phyloP scores from a whole-genome alignment of 2,329 filamentous ascomycete genomes.

The Fusarium transvaalense region DNA sequence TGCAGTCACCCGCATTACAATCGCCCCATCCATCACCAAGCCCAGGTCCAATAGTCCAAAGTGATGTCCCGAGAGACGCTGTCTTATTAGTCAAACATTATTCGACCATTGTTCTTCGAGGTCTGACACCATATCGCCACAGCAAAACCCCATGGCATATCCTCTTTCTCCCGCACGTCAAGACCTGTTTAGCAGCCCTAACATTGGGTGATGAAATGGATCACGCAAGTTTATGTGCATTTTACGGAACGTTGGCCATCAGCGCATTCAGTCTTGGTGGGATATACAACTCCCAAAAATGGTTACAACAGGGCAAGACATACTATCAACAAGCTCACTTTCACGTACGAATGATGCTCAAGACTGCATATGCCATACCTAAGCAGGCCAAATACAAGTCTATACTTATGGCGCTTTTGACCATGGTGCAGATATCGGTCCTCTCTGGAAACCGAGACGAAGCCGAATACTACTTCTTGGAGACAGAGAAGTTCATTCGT shows the following conservation, averaged over 20 bases:
- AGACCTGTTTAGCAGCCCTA: slow-evolving; percentile 27
- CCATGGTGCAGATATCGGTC: slow-evolving; percentile 30
- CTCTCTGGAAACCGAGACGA: slow-evolving; percentile 25
- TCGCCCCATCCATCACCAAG: accelerated
- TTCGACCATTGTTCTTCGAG: slow-evolving; percentile 21
- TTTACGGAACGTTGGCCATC: slow-evolving; percentile 33
- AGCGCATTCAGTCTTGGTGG: slow-evolving; percentile 31
- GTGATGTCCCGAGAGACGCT: slow-evolving; percentile 21
- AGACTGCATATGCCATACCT: slow-evolving; percentile 28
- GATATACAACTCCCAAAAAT: slow-evolving; percentile 18
- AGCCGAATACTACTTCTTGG: slow-evolving; percentile 35
- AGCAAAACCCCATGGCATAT: slow-evolving; percentile 41
- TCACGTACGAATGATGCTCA: slow-evolving; percentile 15
- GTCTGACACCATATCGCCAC: slow-evolving; percentile 32
- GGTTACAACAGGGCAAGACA: slow-evolving; percentile 20
- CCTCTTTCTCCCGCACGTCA: slow-evolving; percentile 24
- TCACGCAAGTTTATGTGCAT: slow-evolving; percentile 32
- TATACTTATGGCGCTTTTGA: slow-evolving; percentile 36
- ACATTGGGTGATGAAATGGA: slow-evolving; percentile 31
- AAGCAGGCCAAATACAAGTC: slow-evolving; percentile 39
- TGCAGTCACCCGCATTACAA: accelerated
- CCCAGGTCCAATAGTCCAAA: background rate
- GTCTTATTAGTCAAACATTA: slow-evolving; percentile 33
- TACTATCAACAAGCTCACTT: slow-evolving; percentile 23
- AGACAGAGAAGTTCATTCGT: slow-evolving; percentile 38